A percentile compares a stretch with the other conserved stretches of the same genome.
phyloP scores from a whole-genome alignment of 140 eudicot genomes.

The Anethum foeniculum region DNA sequence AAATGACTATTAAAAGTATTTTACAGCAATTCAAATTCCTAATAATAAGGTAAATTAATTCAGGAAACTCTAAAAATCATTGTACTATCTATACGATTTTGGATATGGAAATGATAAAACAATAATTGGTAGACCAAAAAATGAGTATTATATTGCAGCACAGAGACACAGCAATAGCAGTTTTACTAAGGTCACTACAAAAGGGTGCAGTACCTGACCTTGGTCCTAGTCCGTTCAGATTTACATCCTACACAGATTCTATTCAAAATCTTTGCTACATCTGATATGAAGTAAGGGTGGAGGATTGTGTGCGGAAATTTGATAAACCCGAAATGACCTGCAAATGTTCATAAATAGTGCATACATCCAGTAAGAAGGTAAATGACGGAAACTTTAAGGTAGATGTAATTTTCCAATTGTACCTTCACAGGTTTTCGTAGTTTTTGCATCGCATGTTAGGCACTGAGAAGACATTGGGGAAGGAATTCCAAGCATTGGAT shows the following conservation, averaged over 20 bases:
- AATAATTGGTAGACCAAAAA: not conserved
- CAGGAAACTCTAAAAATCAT: not conserved
- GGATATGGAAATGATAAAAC: not conserved
- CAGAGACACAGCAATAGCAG: not conserved
- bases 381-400: not conserved
- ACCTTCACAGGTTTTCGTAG: slow-evolving; percentile 72
- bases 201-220: slow-evolving; percentile 50
- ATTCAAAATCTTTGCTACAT: slow-evolving; percentile 65
- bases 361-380: not conserved
- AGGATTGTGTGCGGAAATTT: slow-evolving; percentile 63
- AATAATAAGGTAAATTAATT: not conserved
- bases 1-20: not conserved
- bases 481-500: slow-evolving; percentile 75
- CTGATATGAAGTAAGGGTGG: slow-evolving; percentile 71
- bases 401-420: slow-evolving; percentile 2
- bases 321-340: slow-evolving; percentile 85
- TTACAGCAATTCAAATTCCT: not conserved
- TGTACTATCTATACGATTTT: not conserved
- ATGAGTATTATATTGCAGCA: not conserved
- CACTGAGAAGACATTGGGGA: slow-evolving; percentile 55
- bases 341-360: slow-evolving; percentile 3
- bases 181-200: slow-evolving; percentile 14
- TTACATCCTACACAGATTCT: slow-evolving; percentile 89
- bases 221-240: slow-evolving; percentile 44
- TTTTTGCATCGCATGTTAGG: slow-evolving; percentile 72